Evolutionary conservation across 129 eudicot genomes (phyloP).

Genomic region (Pseudognaphalium luteoalbum): DNA sequence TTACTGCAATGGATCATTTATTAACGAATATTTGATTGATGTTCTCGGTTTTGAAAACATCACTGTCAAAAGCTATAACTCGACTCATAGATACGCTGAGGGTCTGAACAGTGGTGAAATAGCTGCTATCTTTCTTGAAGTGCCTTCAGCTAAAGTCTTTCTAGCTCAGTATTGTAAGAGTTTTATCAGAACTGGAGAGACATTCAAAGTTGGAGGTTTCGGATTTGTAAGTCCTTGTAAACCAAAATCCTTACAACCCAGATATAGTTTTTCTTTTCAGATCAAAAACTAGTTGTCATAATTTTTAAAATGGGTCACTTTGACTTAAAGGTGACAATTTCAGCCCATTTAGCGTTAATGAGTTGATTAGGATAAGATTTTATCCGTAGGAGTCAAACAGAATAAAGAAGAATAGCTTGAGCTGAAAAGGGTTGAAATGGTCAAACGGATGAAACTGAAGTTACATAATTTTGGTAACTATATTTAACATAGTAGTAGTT

Average conservation of each 20-base stretch:
- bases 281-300: neutral
- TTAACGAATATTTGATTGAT: slow-evolving; percentile 18
- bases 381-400: no score
- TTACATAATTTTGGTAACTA: no score
- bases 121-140: slow-evolving; percentile 49
- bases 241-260: neutral
- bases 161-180: slow-evolving; percentile 58
- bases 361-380: no score
- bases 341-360: neutral
- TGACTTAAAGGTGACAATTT: neutral
- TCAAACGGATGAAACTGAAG: no score
- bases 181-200: slow-evolving; percentile 43
- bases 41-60: slow-evolving; percentile 25
- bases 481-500: no score
- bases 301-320: neutral
- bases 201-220: slow-evolving; percentile 54
- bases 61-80: slow-evolving; percentile 27
- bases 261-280: neutral
- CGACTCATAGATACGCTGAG: slow-evolving; percentile 34
- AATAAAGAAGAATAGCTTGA: no score
- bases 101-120: slow-evolving; percentile 43
- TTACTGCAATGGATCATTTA: slow-evolving; percentile 38
- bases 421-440: no score
- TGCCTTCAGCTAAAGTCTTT: slow-evolving; percentile 49
- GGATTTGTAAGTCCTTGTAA: slow-evolving; percentile 49